A percentile compares a stretch with the other conserved stretches of the same genome.
These are phyloP conservation scores for Aphanoascus verrucosus DNA, from an alignment of 2,329 filamentous ascomycete genomes.

Conservation along the genomic window DNA sequence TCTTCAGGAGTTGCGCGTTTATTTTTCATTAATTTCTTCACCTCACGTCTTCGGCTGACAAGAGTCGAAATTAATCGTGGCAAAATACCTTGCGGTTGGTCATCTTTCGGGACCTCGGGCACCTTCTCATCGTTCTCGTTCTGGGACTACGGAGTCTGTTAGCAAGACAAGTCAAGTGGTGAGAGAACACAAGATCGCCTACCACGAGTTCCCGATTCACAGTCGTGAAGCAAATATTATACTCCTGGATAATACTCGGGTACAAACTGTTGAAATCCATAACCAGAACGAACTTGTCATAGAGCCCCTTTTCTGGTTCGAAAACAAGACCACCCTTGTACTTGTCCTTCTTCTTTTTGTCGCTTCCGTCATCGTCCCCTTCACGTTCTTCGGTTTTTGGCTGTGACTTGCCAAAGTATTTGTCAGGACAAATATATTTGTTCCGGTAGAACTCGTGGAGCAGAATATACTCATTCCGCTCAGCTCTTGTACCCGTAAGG, in stretches of 20 bases:
- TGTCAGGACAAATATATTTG: constrained; percentile 97
- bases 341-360: constrained; percentile 96
- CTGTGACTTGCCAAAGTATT: constrained; percentile 68
- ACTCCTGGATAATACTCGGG: constrained; percentile 97
- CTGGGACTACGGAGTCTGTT: constrained; percentile 28
- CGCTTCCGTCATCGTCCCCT: constrained; percentile 53
- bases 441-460: constrained; percentile 93
- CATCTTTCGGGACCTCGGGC: constrained; percentile 63
- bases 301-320: constrained; percentile 91
- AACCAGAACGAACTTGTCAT: constrained; percentile 95
- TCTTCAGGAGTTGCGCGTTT: constrained; percentile 77
- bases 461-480: constrained; percentile 98
- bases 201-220: constrained; percentile 67
- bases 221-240: constrained; percentile 98
- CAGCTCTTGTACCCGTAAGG: constrained; percentile 85
- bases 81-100: constrained; percentile 72
- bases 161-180: constrained; percentile 3
- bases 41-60: constrained; percentile 76
- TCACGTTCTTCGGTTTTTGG: constrained; percentile 64
- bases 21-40: constrained; percentile 95
- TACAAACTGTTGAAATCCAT: constrained; percentile 99
- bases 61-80: constrained; percentile 85
- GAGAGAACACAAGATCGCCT: constrained; percentile 30
- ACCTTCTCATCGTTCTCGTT: constrained; percentile 76
- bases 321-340: constrained; percentile 98